Evolutionary conservation across 163 green algal genomes (phyloP).

Genomic region (Chlorella variabilis): DNA sequence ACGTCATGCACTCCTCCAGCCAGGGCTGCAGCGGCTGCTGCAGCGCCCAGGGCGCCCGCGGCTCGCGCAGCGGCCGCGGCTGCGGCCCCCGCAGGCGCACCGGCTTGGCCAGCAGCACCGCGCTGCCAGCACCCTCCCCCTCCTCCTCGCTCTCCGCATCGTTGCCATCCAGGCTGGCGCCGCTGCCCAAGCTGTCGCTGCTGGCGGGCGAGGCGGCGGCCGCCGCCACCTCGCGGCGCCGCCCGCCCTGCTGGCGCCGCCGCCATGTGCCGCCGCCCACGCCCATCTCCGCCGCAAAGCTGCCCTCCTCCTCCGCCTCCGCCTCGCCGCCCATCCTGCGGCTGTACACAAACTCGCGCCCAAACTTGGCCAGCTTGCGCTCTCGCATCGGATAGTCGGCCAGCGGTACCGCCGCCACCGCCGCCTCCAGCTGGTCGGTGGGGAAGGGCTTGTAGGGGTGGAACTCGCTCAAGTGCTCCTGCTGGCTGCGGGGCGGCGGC

Average conservation of each 20-base stretch:
- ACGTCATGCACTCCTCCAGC: conserved; percentile 19
- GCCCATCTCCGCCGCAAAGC: not conserved
- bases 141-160: not conserved
- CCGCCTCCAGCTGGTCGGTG: conserved; percentile 44
- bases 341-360: conserved; percentile 39
- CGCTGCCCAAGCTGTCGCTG: not conserved
- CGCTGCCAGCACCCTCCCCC: not conserved
- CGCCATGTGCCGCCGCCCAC: not conserved
- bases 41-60: not conserved
- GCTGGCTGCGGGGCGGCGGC: conserved; percentile 1
- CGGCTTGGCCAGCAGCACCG: not conserved
- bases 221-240: not conserved
- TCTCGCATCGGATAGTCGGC: conserved; percentile 23
- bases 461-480: conserved; percentile 20
- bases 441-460: conserved; percentile 61
- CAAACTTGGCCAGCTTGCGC: conserved; percentile 46
- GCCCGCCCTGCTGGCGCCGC: not conserved
- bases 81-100: not conserved
- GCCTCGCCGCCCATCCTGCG: not conserved
- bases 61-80: not conserved
- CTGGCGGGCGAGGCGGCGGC: not conserved
- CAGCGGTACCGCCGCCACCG: conserved; percentile 39
- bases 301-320: no score
- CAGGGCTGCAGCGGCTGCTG: conserved; percentile 25
- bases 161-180: not conserved